Evolutionary conservation across 2,329 filamentous ascomycete species (phyloP).

Genomic region (Phyllosticta citribraziliensis): DNA sequence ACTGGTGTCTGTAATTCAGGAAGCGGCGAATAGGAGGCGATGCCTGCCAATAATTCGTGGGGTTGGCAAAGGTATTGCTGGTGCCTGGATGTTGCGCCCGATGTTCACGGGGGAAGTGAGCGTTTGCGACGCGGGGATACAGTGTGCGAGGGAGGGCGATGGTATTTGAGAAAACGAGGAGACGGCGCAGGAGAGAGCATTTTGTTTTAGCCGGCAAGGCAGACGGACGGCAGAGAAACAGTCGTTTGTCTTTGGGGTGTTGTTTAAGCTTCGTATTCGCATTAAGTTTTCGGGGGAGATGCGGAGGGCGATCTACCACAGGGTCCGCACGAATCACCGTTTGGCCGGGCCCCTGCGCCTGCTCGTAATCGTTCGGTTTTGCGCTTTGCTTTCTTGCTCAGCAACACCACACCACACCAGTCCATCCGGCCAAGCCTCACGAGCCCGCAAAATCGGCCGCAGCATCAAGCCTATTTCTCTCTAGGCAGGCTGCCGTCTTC

Average conservation of each 20-base stretch:
- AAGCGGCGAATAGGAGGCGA: not conserved
- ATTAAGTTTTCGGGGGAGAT: not conserved
- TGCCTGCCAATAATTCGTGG: not conserved
- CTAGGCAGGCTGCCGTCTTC: too few species aligned
- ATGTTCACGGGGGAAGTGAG: not conserved
- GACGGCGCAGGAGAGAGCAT: not conserved
- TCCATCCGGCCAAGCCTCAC: not conserved
- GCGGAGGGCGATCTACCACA: not conserved
- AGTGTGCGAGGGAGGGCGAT: not conserved
- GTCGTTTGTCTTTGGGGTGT: not conserved
- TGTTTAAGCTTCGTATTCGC: not conserved
- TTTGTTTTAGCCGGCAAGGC: not conserved
- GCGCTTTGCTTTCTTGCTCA: not conserved
- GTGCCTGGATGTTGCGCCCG: not conserved
- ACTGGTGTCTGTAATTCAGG: not conserved
- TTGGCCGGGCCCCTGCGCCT: not conserved
- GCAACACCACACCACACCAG: not conserved
- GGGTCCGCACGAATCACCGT: not conserved
- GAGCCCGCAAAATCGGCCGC: not conserved
- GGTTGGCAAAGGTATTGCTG: not conserved
- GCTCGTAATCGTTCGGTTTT: not conserved
- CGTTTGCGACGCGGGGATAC: not conserved
- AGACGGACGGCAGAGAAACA: not conserved
- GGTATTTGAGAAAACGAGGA: not conserved
- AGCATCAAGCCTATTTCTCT: not conserved